Base-by-base conservation (phyloP, 1,139 yeast genomes). In the Suhomyces yuchorum region DNA sequence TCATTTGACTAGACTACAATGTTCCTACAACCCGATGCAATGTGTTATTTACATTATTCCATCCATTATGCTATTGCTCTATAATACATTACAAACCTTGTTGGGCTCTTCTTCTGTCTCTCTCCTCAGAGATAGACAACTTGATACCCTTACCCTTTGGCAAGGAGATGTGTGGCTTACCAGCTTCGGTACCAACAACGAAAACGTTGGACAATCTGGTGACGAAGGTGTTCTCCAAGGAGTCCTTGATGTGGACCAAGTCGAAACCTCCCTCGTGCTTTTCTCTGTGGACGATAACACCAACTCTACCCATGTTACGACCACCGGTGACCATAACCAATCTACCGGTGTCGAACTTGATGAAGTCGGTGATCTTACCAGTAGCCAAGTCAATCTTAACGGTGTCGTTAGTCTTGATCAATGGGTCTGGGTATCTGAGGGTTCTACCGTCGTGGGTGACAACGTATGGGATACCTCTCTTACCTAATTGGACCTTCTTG, bases 111-210 rank as follows among this genome's bases (percentile, higher is more conserved):
- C 89, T 86, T 86, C 96, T 87, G 92, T 93, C 99, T 84, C 99
- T 92, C 86, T 93, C 99, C 82, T 93, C 99, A 71, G 98, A 82
- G 75, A 92, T 91, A 69, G 96, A 78, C 74, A 93, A 87, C 84
- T 92, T 93, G 78, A 93, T 88, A 88, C 99, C 99, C 87, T 93
- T 93, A 83, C 98, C 98, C 92, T 91, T 93, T 84, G 99, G 99
- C 78, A 93, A 84, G 58, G 97, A 90, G 74, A 93, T 85, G 84
- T 85, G 84, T 71, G 98, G 97, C 82, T 91, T 92, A 78, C 92
- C 88, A 71, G 95, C 95, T 81, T 92, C 97, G 43, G 61, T 59
- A 81, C 98, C 98, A 72, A 93, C 87, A 71, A 92, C 87, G 80
- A 93, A 93, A 67, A 93, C 97, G 87, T 93, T 93, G 67, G 86